Evolutionary conservation across 495 filamentous ascomycete species (phyloP).

Genomic region (Penicillium cosmopolitanum): DNA sequence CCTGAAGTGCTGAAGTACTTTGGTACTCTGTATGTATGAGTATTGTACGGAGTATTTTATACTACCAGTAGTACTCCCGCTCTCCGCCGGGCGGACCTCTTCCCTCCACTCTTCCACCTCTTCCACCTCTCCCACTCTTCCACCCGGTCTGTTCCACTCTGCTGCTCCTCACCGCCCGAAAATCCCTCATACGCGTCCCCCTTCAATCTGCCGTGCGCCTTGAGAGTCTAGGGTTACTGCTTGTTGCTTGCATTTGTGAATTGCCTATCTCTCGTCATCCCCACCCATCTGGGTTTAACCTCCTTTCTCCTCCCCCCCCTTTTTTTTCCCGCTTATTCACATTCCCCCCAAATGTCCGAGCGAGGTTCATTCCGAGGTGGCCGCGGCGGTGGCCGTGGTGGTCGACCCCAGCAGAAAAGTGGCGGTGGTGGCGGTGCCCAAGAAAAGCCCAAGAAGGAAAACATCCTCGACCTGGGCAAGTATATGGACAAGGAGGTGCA

Average conservation of each 20-base stretch:
- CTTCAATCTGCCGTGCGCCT: conserved; percentile 7
- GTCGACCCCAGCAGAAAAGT: conserved; percentile 43
- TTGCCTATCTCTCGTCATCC: conserved; percentile 2
- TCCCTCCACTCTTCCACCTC: neutral
- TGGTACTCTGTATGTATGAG: neutral
- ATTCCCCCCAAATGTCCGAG: conserved; percentile 60
- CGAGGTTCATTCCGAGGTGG: conserved; percentile 66
- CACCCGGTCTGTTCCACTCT: neutral
- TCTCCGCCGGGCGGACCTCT: neutral
- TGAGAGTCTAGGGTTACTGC: neutral
- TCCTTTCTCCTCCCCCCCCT: conserved; percentile 8
- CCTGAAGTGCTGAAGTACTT: neutral
- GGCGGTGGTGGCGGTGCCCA: conserved; percentile 55
- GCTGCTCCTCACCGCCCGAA: conserved; percentile 12
- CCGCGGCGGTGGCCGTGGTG: conserved; percentile 50
- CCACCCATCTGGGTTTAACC: neutral
- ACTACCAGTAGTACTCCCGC: neutral
- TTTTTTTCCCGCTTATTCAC: conserved; percentile 9
- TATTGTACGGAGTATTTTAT: too few species aligned
- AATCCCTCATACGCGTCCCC: conserved; percentile 31
- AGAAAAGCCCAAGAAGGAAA: conserved; percentile 94
- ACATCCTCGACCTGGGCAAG: conserved; percentile 91
- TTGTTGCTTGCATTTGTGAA: conserved; percentile 3
- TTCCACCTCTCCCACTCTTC: neutral
- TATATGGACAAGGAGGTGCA: conserved; percentile 95